These are phyloP conservation scores for Erodium moschatum DNA, from an alignment of 441 rosid species.

Conservation along the genomic window DNA sequence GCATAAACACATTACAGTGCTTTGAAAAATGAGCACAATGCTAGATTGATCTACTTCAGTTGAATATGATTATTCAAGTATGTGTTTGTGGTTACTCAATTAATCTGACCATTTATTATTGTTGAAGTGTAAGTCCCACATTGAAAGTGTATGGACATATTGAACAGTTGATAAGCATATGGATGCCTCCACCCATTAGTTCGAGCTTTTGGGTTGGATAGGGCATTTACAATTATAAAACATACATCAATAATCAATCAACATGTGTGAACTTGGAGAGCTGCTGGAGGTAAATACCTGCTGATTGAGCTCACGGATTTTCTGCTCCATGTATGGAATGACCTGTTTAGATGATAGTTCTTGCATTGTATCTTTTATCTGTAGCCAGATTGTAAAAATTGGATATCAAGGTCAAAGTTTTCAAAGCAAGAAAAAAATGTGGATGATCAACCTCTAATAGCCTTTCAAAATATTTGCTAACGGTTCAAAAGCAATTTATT, in stretches of 20 bases:
- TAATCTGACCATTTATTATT: not conserved
- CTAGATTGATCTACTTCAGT: not conserved
- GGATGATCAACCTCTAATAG: slow-evolving; percentile 15
- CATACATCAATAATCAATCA: not conserved
- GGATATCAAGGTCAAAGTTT: slow-evolving; percentile 15
- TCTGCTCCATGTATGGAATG: slow-evolving; percentile 97
- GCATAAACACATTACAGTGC: slow-evolving; percentile 8
- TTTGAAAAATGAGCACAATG: not conserved
- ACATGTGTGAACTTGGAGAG: not conserved
- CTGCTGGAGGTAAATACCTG: slow-evolving; percentile 44
- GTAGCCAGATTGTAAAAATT: slow-evolving; percentile 28
- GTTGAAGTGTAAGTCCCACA: no score
- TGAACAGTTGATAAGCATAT: no score
- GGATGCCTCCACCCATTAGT: no score
- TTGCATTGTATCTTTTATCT: slow-evolving; percentile 87
- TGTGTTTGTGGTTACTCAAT: not conserved
- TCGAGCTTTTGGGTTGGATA: no score
- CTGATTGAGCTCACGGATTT: slow-evolving; percentile 80
- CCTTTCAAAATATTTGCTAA: slow-evolving; percentile 14
- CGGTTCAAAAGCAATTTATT: slow-evolving; percentile 18
- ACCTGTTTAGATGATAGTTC: slow-evolving; percentile 83
- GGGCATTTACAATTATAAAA: no score
- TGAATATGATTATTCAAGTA: not conserved
- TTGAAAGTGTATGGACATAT: no score
- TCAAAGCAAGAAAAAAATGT: slow-evolving; percentile 23